phyloP scores from a whole-genome alignment of 2,329 filamentous ascomycete genomes.

The Colletotrichum higginsianum region DNA sequence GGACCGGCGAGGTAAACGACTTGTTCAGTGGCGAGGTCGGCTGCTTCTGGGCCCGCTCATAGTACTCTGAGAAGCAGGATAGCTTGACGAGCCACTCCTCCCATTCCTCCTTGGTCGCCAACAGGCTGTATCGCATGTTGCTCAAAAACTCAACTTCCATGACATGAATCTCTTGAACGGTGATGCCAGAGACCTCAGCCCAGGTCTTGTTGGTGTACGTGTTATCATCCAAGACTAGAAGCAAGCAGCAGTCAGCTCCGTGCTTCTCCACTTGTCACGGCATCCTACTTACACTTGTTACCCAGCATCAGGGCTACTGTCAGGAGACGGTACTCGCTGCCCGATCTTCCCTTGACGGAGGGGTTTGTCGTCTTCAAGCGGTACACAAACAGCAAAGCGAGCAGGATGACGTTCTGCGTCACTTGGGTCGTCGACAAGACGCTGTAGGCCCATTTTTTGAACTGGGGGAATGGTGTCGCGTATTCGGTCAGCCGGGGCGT shows the following conservation, averaged over 20 bases:
- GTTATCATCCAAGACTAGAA: constrained; percentile 92
- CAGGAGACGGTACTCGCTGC: constrained; percentile 92
- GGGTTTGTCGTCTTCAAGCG: constrained; percentile 92
- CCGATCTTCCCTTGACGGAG: constrained; percentile 88
- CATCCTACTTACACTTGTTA: constrained; percentile 83
- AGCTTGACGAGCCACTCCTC: constrained; percentile 87
- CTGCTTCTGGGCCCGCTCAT: constrained; percentile 74
- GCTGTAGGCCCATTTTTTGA: constrained; percentile 93
- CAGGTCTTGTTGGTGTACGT: constrained; percentile 99
- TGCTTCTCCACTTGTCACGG: neutral
- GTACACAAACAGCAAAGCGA: constrained; percentile 94
- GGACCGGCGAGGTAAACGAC: constrained; percentile 61
- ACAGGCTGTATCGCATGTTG: constrained; percentile 96
- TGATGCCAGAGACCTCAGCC: constrained; percentile 96
- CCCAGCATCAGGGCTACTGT: constrained; percentile 98
- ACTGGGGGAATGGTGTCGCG: constrained; percentile 83
- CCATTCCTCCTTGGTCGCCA: constrained; percentile 91
- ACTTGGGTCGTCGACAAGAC: constrained; percentile 96
- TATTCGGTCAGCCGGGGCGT: constrained; percentile 75
- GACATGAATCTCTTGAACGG: constrained; percentile 94
- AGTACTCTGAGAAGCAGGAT: constrained; percentile 86
- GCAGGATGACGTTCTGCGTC: constrained; percentile 92
- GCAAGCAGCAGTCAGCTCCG: constrained; percentile 5
- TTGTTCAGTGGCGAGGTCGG: constrained; percentile 56
- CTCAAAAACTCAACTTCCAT: constrained; percentile 99